Conservation (phyloP, 768 basidiomycete genomes). For the Rhodotorula toruloides region DNA sequence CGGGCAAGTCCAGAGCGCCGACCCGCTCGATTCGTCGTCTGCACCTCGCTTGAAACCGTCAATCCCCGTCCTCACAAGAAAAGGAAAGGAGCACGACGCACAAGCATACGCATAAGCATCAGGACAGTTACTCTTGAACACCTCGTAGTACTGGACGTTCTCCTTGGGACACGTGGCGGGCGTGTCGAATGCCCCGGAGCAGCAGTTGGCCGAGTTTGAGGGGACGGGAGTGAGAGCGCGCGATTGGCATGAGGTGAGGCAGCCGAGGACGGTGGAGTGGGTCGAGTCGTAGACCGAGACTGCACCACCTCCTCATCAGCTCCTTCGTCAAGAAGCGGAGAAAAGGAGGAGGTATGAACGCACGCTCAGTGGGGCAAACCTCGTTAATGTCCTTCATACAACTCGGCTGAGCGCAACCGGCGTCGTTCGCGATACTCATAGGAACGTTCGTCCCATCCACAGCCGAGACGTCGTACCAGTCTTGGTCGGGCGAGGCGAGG, state of each 20-base stretch:
- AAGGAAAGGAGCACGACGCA: not conserved
- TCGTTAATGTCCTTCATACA: conserved; percentile 13
- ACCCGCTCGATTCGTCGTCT: conserved; percentile 53
- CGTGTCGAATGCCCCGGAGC: conserved; percentile 34
- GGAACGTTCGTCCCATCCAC: conserved; percentile 38
- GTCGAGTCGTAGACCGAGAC: conserved; percentile 17
- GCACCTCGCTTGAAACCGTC: not conserved
- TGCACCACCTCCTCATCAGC: not conserved
- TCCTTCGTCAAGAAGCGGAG: too few species aligned
- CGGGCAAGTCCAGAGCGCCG: conserved; percentile 57
- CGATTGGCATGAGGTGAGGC: conserved; percentile 38
- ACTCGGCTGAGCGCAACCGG: conserved; percentile 6
- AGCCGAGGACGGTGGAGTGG: conserved; percentile 41
- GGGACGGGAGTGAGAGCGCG: conserved; percentile 36
- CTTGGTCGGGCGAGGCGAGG: not conserved
- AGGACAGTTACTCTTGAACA: conserved; percentile 33
- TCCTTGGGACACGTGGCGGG: conserved; percentile 39
- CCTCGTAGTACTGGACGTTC: conserved; percentile 29
- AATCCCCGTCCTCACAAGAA: not conserved
- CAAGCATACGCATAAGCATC: conserved; percentile 55
- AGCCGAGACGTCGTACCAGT: conserved; percentile 17
- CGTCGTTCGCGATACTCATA: conserved; percentile 13
- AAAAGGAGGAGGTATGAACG: not conserved
- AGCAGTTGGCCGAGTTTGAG: conserved; percentile 37
- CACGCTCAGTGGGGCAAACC: conserved; percentile 17